Evolutionary conservation across 1,139 yeast genomes (phyloP).

Genomic region (Candida tetrigidarum): DNA sequence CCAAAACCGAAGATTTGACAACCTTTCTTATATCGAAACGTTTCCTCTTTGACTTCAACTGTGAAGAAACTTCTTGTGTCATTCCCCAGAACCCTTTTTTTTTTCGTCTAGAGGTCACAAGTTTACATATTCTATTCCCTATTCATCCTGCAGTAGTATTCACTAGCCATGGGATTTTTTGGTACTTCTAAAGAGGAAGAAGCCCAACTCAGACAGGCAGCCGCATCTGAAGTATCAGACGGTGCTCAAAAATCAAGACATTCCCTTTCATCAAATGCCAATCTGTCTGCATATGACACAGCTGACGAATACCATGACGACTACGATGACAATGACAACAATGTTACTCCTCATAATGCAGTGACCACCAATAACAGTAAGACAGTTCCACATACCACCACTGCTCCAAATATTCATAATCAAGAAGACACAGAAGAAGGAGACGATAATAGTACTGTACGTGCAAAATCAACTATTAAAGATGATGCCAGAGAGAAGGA

Average conservation of each 20-base stretch:
- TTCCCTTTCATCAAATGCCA: constrained; percentile 23
- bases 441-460: constrained; percentile 8
- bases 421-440: not conserved
- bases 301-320: constrained; percentile 24
- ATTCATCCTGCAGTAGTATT: not conserved
- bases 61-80: too few species aligned
- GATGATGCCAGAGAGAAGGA: not conserved
- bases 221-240: constrained; percentile 16
- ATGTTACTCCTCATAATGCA: too few species aligned
- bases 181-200: constrained; percentile 45
- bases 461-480: not conserved
- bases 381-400: too few species aligned
- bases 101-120: too few species aligned
- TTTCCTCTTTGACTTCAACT: too few species aligned
- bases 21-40: too few species aligned
- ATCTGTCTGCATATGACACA: constrained; percentile 37
- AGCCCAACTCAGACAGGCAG: constrained; percentile 40
- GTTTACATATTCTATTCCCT: too few species aligned
- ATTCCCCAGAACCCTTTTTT: too few species aligned
- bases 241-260: constrained; percentile 15
- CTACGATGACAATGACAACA: not conserved
- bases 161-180: constrained; percentile 28
- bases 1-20: too few species aligned
- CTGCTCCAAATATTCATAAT: too few species aligned
- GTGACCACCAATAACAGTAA: too few species aligned